phyloP scores from a whole-genome alignment of 140 eudicot genomes.

The Senecio squalidus region DNA sequence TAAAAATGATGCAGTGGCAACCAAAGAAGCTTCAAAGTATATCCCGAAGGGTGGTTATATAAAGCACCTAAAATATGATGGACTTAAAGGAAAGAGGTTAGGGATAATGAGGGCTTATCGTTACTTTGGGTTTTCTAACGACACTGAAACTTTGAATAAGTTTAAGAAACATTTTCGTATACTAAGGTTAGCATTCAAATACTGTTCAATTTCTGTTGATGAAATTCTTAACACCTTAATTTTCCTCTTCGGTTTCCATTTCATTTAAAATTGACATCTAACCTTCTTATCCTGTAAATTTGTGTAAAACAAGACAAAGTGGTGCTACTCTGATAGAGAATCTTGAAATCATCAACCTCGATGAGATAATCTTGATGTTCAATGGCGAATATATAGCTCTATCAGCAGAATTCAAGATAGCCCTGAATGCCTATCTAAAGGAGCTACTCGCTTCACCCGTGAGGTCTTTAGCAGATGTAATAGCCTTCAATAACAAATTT shows the following conservation, averaged over 20 bases:
- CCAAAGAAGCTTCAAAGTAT: conserved; percentile 35
- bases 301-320: conserved; percentile 30
- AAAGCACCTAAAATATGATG: conserved; percentile 38
- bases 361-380: conserved; percentile 18
- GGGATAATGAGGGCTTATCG: conserved; percentile 49
- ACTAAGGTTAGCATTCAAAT: conserved; percentile 36
- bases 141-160: conserved; percentile 17
- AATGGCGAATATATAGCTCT: conserved; percentile 32
- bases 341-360: conserved; percentile 35
- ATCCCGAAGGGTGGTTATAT: conserved; percentile 54
- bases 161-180: conserved; percentile 33
- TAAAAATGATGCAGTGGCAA: conserved; percentile 44
- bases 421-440: conserved; percentile 48
- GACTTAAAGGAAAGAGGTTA: conserved; percentile 64
- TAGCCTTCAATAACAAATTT: conserved; percentile 55
- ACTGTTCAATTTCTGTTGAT: too few relatives aligned
- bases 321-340: conserved; percentile 67
- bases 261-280: background rate
- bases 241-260: background rate
- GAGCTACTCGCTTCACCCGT: conserved; percentile 56
- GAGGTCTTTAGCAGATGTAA: conserved; percentile 57
- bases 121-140: conserved; percentile 23
- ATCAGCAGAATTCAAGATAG: conserved; percentile 50
- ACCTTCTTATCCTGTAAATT: background rate
- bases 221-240: too few relatives aligned